phyloP scores from a whole-genome alignment of 352 stramenopile species.

The Globisporangium paroecandrum region DNA sequence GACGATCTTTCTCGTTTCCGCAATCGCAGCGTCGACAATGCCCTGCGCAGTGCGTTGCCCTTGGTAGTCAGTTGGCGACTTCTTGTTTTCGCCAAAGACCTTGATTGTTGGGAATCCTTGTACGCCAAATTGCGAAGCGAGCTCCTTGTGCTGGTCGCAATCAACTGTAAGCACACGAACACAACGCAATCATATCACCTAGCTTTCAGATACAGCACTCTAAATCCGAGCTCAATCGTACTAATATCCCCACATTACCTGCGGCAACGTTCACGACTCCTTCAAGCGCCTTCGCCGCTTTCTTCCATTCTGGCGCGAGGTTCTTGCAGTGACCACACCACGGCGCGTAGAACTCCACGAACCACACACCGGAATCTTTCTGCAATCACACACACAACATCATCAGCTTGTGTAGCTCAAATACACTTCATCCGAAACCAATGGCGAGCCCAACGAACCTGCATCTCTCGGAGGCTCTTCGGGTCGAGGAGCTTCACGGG shows the following conservation, averaged over 20 bases:
- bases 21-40: slow-evolving; percentile 83
- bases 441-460: slow-evolving; percentile 21
- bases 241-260: slow-evolving; percentile 16
- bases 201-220: not conserved
- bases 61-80: slow-evolving; percentile 70
- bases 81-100: slow-evolving; percentile 87
- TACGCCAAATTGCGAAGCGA: slow-evolving; percentile 87
- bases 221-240: not conserved
- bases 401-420: not conserved
- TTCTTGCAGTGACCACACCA: slow-evolving; percentile 95
- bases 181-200: not conserved
- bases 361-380: slow-evolving; percentile 80
- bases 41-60: slow-evolving; percentile 76
- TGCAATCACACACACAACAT: slow-evolving; percentile 11
- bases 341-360: slow-evolving; percentile 95
- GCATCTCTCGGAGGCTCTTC: slow-evolving; percentile 66
- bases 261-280: slow-evolving; percentile 89
- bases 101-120: slow-evolving; percentile 94
- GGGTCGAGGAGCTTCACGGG: slow-evolving; percentile 70
- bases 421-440: not conserved
- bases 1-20: slow-evolving; percentile 67
- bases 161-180: slow-evolving; percentile 39
- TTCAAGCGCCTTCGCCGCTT: slow-evolving; percentile 84
- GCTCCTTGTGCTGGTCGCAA: slow-evolving; percentile 73
- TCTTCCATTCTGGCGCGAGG: slow-evolving; percentile 90